Conservation (phyloP, 2,329 filamentous ascomycete species). For the Colletotrichum lentis region DNA sequence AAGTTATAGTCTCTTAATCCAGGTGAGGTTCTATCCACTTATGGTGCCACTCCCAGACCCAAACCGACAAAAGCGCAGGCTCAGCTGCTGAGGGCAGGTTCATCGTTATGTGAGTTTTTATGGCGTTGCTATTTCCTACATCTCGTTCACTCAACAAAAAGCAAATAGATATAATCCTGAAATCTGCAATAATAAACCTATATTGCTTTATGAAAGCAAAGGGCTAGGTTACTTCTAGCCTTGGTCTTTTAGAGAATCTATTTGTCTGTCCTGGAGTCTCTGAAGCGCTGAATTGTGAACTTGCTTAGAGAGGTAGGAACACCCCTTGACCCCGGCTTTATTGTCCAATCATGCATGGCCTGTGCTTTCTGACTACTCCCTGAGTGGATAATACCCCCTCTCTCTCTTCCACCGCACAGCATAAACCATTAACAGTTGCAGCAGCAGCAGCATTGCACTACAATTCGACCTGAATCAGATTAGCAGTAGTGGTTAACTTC, state of each 20-base stretch:
- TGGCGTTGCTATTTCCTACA: neutral
- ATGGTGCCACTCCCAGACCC: neutral
- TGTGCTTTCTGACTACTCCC: too few species aligned
- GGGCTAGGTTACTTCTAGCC: too few species aligned
- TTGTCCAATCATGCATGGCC: too few species aligned
- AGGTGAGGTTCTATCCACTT: neutral
- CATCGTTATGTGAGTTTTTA: neutral
- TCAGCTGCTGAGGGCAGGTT: neutral
- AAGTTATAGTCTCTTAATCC: neutral
- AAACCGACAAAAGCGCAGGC: neutral
- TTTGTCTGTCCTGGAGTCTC: too few species aligned
- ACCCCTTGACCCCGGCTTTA: neutral
- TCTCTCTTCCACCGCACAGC: neutral
- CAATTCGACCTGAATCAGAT: slow-evolving; percentile 9
- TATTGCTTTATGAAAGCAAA: neutral
- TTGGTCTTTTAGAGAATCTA: neutral
- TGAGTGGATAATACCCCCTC: neutral
- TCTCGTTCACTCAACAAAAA: neutral
- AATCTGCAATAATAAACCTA: too few species aligned
- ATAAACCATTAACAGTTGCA: neutral
- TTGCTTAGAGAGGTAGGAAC: neutral
- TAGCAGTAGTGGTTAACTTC: slow-evolving; percentile 12
- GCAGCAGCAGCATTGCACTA: slow-evolving; percentile 8
- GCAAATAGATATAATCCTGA: neutral
- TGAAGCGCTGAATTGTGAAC: neutral